Percentiles rank a stretch among this genome's conserved stretches.
Conservation (phyloP, 2,329 filamentous ascomycete genomes). For the Botryotinia calthae region DNA sequence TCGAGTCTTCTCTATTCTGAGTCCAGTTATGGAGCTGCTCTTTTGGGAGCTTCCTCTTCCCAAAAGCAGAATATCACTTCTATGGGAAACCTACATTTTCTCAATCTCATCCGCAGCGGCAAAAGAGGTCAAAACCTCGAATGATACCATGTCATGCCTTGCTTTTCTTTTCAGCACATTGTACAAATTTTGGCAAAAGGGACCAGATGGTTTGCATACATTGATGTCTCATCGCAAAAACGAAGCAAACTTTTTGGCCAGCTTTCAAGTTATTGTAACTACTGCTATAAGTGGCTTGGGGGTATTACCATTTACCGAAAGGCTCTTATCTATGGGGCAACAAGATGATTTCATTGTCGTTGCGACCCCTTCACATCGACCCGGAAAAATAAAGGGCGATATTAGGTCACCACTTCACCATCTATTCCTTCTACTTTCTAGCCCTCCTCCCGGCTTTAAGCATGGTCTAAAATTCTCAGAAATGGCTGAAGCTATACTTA, state of each 20-base stretch:
- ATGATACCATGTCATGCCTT: conserved; percentile 78
- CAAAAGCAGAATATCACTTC: conserved; percentile 51
- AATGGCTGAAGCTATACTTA: conserved; percentile 50
- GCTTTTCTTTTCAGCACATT: conserved; percentile 69
- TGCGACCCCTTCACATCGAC: conserved; percentile 61
- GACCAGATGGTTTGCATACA: conserved; percentile 40
- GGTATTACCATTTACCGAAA: conserved; percentile 61
- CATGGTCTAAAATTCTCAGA: conserved; percentile 31
- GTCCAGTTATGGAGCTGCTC: conserved; percentile 57
- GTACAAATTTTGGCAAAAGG: conserved; percentile 64
- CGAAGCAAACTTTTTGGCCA: conserved; percentile 52
- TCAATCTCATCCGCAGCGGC: conserved; percentile 65
- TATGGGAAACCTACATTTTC: conserved; percentile 62
- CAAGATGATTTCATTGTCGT: conserved; percentile 60
- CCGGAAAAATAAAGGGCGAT: conserved; percentile 48
- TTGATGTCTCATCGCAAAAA: conserved; percentile 22
- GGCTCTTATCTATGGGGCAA: conserved; percentile 50
- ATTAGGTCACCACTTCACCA: conserved; percentile 63
- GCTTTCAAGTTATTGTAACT: conserved; percentile 51
- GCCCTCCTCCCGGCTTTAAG: conserved; percentile 27
- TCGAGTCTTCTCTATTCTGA: conserved; percentile 61
- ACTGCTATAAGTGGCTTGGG: conserved; percentile 53
- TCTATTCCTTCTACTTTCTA: conserved; percentile 57
- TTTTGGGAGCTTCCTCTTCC: conserved; percentile 62
- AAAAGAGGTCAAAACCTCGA: conserved; percentile 87